Evolutionary conservation across 768 basidiomycete species (phyloP), one percentile per base, ranked within the genome.

Genomic region (Lanmaoa pseudosensibilis): DNA sequence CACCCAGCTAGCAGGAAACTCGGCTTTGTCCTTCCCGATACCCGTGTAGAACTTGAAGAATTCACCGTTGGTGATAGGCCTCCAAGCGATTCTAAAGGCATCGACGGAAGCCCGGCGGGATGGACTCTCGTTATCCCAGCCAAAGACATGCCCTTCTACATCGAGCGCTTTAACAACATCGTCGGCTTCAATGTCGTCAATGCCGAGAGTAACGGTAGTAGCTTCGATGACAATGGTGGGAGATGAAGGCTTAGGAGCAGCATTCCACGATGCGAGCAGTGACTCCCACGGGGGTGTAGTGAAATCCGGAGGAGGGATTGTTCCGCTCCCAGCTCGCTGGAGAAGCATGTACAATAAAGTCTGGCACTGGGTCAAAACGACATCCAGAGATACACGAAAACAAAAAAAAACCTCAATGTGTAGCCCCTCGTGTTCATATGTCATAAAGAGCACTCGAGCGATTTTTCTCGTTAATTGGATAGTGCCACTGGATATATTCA

Each of bases 41-140:
- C 73, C 71, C 4, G 64, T 63, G 66, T 85, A 88, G 69, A 88
- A 92, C 36, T 79, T 67, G 62, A 83, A 83, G 69, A 93, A 97
- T 64, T 99, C 85, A 11, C 85, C 86, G 60, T 98, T 99, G 53
- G 88, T 92, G 36, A 99, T 78, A 1, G 94, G 94, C 58, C 92
- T 77, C 80, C 90, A 88, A 40, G 88, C 87, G 39, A 97, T 87
- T 63, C 77, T 80, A 77, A 98, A 94, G 58, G 80, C 56, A 39
- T 73, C 76, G 33, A 97, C 85, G 0, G 79, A 60, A n/a, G 87
- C 82, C 15, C 65, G 67, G 23, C 86, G 76, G 59, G 77, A 75
- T 2, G 94, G 92, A 61, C 86, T 79, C 74, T 99, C 97, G 63
- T 93, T 94, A 69, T 99, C 97, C 97, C 96, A 94, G 0, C 94